Evolutionary conservation across 768 basidiomycete species (phyloP).

Genomic region (Boletellus sp.): DNA sequence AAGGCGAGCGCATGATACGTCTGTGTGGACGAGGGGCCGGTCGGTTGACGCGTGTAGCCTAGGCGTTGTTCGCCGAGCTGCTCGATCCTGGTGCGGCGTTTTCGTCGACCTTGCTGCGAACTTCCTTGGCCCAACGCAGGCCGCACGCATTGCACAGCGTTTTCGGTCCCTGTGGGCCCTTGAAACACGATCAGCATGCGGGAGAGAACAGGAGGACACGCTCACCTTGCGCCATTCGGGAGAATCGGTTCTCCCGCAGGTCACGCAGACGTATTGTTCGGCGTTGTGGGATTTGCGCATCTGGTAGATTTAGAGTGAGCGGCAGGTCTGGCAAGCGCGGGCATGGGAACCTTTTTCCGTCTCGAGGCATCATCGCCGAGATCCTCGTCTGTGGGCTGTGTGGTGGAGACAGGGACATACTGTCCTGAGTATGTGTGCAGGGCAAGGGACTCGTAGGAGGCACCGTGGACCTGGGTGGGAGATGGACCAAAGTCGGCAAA

Average conservation of each 20-base stretch:
- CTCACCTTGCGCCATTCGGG: conserved; percentile 94
- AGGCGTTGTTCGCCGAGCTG: conserved; percentile 17
- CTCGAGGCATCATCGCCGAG: conserved; percentile 48
- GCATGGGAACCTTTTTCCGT: conserved; percentile 57
- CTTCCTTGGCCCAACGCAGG: conserved; percentile 84
- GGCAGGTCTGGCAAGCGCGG: background rate
- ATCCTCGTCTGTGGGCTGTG: conserved; percentile 36
- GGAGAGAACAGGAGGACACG: background rate
- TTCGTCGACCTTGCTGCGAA: conserved; percentile 42
- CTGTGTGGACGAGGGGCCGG: conserved; percentile 4
- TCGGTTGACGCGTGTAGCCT: conserved; percentile 3
- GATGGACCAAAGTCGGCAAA: conserved; percentile 16
- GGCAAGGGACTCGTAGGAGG: conserved; percentile 20
- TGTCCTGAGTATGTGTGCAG: conserved; percentile 15
- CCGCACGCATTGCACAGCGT: conserved; percentile 98
- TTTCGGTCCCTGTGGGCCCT: conserved; percentile 94
- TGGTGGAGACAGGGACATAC: conserved; percentile 10
- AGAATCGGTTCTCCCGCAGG: conserved; percentile 92
- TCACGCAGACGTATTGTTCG: conserved; percentile 84
- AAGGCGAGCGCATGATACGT: conserved; percentile 11
- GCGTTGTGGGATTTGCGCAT: conserved; percentile 40
- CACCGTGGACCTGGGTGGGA: conserved; percentile 8
- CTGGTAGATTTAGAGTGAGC: conserved; percentile 9
- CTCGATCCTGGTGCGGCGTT: conserved; percentile 24
- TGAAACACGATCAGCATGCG: conserved; percentile 17